phyloP scores from a whole-genome alignment of 768 basidiomycete genomes.

The Rhodotorula babjevae region DNA sequence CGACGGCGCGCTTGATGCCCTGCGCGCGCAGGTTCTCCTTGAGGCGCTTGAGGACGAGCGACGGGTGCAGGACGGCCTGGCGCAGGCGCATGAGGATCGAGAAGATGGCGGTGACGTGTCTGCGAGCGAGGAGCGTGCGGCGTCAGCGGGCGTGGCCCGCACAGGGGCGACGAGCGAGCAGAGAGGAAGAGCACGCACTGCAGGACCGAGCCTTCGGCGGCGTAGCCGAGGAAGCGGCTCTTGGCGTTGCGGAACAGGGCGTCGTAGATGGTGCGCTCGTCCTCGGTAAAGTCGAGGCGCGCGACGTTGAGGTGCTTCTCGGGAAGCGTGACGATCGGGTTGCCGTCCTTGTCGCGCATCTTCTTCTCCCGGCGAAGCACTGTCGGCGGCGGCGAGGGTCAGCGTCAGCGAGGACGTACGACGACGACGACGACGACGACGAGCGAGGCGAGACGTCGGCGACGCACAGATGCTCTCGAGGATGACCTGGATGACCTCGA shows the following conservation, averaged over 20 bases:
- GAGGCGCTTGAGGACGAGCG: conserved; percentile 61
- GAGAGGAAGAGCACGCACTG: conserved; percentile 49
- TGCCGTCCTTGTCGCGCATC: conserved; percentile 80
- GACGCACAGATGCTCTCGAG: conserved; percentile 33
- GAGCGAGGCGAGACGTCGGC: not conserved
- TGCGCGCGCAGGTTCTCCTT: conserved; percentile 73
- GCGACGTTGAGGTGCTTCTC: conserved; percentile 74
- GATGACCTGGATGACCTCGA: conserved; percentile 87
- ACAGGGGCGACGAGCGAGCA: too few relatives aligned
- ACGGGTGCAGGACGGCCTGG: conserved; percentile 86
- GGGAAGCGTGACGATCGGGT: conserved; percentile 80
- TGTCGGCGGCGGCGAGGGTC: not conserved
- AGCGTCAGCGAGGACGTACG: not conserved
- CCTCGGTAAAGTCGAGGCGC: conserved; percentile 68
- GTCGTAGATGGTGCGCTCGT: conserved; percentile 84
- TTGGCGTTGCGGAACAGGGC: conserved; percentile 71
- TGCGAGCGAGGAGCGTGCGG: not conserved
- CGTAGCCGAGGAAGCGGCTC: conserved; percentile 69
- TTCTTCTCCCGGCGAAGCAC: conserved; percentile 85
- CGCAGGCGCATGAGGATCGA: conserved; percentile 91
- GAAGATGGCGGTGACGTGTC: conserved; percentile 53
- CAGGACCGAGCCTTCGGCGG: conserved; percentile 59
- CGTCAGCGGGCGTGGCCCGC: too few relatives aligned
- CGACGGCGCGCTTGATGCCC: conserved; percentile 10
- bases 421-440: not conserved